Base-by-base conservation (phyloP, 2,329 filamentous ascomycete genomes). In the Cladosporium austrohemisphaericum region DNA sequence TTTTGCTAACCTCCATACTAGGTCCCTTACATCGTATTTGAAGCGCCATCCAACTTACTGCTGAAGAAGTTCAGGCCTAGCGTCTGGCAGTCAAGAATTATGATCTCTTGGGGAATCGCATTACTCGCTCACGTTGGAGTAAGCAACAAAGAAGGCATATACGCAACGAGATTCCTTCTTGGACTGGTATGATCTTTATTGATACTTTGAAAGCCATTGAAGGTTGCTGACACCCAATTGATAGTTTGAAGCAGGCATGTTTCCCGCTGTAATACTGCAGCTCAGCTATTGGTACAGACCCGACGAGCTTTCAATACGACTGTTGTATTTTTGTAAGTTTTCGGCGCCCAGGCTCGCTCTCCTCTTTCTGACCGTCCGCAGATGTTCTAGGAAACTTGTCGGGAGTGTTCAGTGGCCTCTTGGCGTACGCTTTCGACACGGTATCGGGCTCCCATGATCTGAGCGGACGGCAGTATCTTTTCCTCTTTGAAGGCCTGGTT, bases 51-150 rank as follows among this genome's bases (percentile, higher is more conserved):
- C 18, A 79, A 79, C 49, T 62, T 78, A 18, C 55, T 78, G 2
- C 64, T 78, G 40, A 77, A 78, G 60, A 71, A 71, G 49, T 67
- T 78, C 52, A 74, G 71, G 55, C 76, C 76, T 0, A 71, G 75
- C 52, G 58, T 78, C 20, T 78, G 76, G 76, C 67, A 70, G 2
- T 63, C 62, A 7, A 64, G 81, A 47, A 95, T 91, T 71, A 95
- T 95, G 85, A 86, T 92, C 56, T 72, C 81, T 51, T 96, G 94
- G 58, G 87, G 88, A 8, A 71, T 94, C 20, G 79, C 84, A 35
- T 88, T 85, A 18, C 74, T 87, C 26, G 78, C 82, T 57, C 88
- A 93, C 68, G 89, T 90, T 1, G 69, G 94, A 6, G 85, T 90
- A 2, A 72, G 81, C 52, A 94, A 81, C 62, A 44, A 44, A 9